phyloP scores from a whole-genome alignment of 2,329 filamentous ascomycete species.

The Raffaelea arxii region DNA sequence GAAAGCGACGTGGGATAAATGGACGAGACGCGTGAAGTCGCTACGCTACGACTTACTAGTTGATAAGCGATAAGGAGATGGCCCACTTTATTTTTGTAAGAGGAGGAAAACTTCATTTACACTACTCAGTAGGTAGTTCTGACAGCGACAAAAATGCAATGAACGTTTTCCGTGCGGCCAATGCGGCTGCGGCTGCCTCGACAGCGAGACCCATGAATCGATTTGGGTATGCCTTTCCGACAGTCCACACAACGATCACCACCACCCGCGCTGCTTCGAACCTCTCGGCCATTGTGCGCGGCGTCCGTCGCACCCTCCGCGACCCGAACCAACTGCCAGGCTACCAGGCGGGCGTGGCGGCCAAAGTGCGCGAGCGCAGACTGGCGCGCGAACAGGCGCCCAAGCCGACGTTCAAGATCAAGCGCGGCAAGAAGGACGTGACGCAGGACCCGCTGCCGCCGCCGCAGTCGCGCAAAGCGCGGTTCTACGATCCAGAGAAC shows the following conservation, averaged over 20 bases:
- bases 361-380: slow-evolving; percentile 20
- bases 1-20: too few relatives aligned
- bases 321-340: slow-evolving; percentile 15
- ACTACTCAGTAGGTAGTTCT: too few relatives aligned
- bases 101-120: background rate
- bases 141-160: background rate
- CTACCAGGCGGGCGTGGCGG: slow-evolving; percentile 7
- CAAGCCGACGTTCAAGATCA: slow-evolving; percentile 23
- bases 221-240: too few relatives aligned
- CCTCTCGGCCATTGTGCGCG: slow-evolving; percentile 15
- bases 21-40: too few relatives aligned
- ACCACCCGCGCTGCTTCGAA: too few relatives aligned
- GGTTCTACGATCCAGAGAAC: slow-evolving; percentile 40
- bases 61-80: background rate
- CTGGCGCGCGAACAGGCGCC: slow-evolving; percentile 15
- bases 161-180: too few relatives aligned
- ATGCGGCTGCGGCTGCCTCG: too few relatives aligned
- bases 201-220: too few relatives aligned
- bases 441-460: slow-evolving; percentile 28
- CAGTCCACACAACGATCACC: too few relatives aligned
- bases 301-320: slow-evolving; percentile 12
- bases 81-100: background rate
- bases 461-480: slow-evolving; percentile 35
- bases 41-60: too few relatives aligned
- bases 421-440: slow-evolving; percentile 43